phyloP scores from a whole-genome alignment of 106 monocot species.

The Cymbidium sinense region DNA sequence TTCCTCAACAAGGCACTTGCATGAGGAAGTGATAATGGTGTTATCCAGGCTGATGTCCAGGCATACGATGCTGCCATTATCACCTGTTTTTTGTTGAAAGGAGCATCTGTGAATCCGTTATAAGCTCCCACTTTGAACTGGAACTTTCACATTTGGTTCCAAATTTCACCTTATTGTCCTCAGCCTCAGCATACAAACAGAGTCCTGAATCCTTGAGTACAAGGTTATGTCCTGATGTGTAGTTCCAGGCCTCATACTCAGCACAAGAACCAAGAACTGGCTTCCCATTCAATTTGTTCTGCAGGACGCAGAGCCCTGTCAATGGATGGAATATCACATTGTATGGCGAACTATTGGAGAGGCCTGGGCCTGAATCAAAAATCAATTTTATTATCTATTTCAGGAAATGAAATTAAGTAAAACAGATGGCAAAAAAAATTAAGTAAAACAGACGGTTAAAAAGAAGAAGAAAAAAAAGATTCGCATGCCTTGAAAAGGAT shows the following conservation, averaged over 20 bases:
- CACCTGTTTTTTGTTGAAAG: conserved; percentile 24
- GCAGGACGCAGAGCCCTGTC: conserved; percentile 31
- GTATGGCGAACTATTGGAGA: conserved; percentile 11
- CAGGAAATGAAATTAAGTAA: too few species aligned
- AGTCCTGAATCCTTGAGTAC: conserved; percentile 23
- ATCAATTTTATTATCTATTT: not conserved
- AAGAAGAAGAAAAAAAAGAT: not conserved
- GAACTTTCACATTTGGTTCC: conserved; percentile 24
- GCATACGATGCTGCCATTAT: conserved; percentile 34
- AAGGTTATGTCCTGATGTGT: conserved; percentile 22
- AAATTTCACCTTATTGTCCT: conserved; percentile 28
- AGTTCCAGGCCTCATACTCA: conserved; percentile 33
- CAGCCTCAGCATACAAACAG: conserved; percentile 36
- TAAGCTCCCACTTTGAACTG: conserved; percentile 42
- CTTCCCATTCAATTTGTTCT: not conserved
- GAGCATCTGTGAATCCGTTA: conserved; percentile 73
- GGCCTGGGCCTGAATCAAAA: conserved; percentile 24
- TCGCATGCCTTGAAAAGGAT: conserved; percentile 39
- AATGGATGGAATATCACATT: conserved; percentile 41
- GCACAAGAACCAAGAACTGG: conserved; percentile 24
- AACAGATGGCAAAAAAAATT: not conserved
- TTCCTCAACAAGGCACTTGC: conserved; percentile 54
- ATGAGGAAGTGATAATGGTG: conserved; percentile 35
- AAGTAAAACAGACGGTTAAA: too few species aligned
- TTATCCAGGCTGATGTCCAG: conserved; percentile 39